These are phyloP conservation scores for Circinella umbellata DNA, from an alignment of 371 early-diverging fungal species.

Conservation along the genomic window DNA sequence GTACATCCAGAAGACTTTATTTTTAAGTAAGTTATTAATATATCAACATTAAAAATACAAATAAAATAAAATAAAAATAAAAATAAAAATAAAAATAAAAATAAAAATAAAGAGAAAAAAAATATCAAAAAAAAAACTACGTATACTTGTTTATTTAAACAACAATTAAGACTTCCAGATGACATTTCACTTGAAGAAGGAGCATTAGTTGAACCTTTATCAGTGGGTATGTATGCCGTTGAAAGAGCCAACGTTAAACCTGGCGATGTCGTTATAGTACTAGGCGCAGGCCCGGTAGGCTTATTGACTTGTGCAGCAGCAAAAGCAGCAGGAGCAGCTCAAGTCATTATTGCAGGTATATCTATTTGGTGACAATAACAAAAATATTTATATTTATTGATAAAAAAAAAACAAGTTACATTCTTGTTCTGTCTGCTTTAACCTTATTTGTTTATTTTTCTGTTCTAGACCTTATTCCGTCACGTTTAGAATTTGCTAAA, in stretches of 20 bases:
- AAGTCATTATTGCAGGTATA: constrained; percentile 43
- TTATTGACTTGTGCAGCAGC: constrained; percentile 51
- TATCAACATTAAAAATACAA: not conserved
- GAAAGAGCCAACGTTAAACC: constrained; percentile 61
- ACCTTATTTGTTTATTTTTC: not conserved
- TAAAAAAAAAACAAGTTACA: not conserved
- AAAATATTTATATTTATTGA: not conserved
- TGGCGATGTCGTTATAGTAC: constrained; percentile 65
- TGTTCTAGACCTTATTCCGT: constrained; percentile 27
- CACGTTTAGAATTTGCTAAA: constrained; percentile 51
- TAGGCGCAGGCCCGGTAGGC: constrained; percentile 51
- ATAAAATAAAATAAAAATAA: not conserved
- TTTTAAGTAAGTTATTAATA: constrained; percentile 37
- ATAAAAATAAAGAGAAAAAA: too few relatives aligned
- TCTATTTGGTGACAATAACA: not conserved
- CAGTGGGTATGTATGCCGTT: constrained; percentile 53
- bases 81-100: too few relatives aligned
- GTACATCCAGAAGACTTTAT: constrained; percentile 49
- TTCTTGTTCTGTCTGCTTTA: not conserved
- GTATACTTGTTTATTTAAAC: too few relatives aligned
- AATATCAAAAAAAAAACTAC: too few relatives aligned
- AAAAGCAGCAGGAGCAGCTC: constrained; percentile 53
- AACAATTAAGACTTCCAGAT: constrained; percentile 37
- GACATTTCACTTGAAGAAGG: constrained; percentile 62
- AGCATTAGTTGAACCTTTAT: constrained; percentile 50